A percentile compares a stretch with the other conserved stretches of the same genome.
Evolutionary conservation across 768 basidiomycete species (phyloP).

Genomic region (Trametes gibbosa): DNA sequence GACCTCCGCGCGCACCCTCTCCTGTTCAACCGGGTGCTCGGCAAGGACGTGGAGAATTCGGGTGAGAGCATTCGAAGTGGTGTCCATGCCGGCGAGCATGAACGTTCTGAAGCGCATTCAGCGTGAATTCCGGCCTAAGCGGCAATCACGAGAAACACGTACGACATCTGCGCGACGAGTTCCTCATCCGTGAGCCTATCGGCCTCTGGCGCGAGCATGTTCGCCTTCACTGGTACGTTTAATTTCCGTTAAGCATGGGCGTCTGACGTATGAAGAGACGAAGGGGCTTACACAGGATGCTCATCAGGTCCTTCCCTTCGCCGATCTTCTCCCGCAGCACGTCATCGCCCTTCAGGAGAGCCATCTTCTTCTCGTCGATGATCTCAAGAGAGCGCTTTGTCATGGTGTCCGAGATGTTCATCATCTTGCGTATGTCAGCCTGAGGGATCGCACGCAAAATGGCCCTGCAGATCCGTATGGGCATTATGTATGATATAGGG

Average conservation of each 20-base stretch:
- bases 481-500: slow-evolving; percentile 7
- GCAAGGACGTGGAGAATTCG: slow-evolving; percentile 24
- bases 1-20: slow-evolving; percentile 28
- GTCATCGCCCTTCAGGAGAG: slow-evolving; percentile 35
- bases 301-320: slow-evolving; percentile 44
- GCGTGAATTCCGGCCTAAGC: background rate
- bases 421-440: slow-evolving; percentile 30
- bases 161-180: slow-evolving; percentile 36
- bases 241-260: background rate
- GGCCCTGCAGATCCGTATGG: slow-evolving; percentile 29
- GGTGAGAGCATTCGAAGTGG: slow-evolving; percentile 24
- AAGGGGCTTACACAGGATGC: slow-evolving; percentile 36
- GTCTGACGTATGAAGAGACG: background rate
- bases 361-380: slow-evolving; percentile 34
- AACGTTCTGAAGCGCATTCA: slow-evolving; percentile 9
- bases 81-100: slow-evolving; percentile 26
- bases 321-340: slow-evolving; percentile 12
- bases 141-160: background rate
- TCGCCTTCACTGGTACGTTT: slow-evolving; percentile 9
- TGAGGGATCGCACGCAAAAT: slow-evolving; percentile 35
- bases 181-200: slow-evolving; percentile 28
- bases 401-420: slow-evolving; percentile 36
- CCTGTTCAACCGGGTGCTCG: slow-evolving; percentile 33
- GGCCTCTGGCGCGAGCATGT: slow-evolving; percentile 8
- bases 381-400: slow-evolving; percentile 34